Base-by-base conservation (phyloP, 495 filamentous ascomycete genomes). In the Penicillium bialowiezense region DNA sequence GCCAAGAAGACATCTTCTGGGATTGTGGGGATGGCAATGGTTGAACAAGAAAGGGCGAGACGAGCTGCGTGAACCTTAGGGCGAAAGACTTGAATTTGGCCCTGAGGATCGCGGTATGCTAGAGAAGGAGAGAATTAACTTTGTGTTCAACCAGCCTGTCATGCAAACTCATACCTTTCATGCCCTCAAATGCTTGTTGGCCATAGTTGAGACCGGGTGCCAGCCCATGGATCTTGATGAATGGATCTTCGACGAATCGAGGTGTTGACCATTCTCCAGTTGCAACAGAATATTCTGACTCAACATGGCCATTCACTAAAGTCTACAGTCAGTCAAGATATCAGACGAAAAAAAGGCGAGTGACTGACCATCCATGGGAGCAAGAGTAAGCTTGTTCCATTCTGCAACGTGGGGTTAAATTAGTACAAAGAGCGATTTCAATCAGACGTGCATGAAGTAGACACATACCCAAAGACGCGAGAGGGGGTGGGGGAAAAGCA, bases 261-360 rank as follows among this genome's bases (percentile, higher is more conserved):
- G 72, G 72, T 8, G 47, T 48, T 8, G 56, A 64, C 74, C 74
- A 76, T 46, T 59, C 48, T 28, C 59, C 59, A 10, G 71, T 72
- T 7, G 51, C 46, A 5, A 49, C 40, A 32, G 48, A 52, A 52
- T 65, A 76, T 32, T 52, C 50, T 15, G 62, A 68, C 55, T 78
- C 70, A 35, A 76, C 60, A 60, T 78, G 73, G 23, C 73, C 74
- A 52, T 76, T 74, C 36, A 75, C 72, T 71, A 20, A 14, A 29
- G 8, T 19, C 3, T 8, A 13, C 7, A 3, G 17, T 38, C 35
- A 38, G 35, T 38, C 7, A 21, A n/a, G 18, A 12, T 4, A 3
- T 13, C 2, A 6, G 13, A 10, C 8, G 17, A 17, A 10, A 38
- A 18, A 38, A 10, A 21, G 5, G 13, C 13, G 17, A 20, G 17